Conservation (phyloP, 345 rosid species). For the Citropsis articulata region DNA sequence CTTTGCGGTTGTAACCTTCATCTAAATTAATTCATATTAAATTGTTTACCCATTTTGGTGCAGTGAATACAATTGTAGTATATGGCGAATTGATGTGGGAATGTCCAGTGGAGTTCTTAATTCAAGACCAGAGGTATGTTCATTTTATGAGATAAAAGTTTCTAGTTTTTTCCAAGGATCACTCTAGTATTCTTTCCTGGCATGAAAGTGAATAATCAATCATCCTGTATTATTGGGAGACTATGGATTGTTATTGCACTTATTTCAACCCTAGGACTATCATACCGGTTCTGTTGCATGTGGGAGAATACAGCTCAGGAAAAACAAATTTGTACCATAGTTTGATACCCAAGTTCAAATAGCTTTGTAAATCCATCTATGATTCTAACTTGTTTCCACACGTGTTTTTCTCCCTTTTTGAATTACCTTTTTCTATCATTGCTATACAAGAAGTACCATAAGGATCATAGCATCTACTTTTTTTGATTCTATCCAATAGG, state of each 20-base stretch:
- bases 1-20: neutral
- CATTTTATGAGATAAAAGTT: neutral
- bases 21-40: neutral
- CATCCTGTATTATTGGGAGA: neutral
- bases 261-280: neutral
- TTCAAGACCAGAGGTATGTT: conserved; percentile 89
- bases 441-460: neutral
- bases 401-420: neutral
- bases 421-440: neutral
- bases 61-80: conserved; percentile 77
- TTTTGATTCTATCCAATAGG: conserved; percentile 38
- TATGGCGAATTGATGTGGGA: conserved; percentile 95
- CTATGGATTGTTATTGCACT: neutral
- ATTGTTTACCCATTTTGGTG: neutral
- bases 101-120: conserved; percentile 94
- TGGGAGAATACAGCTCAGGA: neutral
- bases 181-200: neutral
- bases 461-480: neutral
- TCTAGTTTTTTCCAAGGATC: neutral
- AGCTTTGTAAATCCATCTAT: neutral
- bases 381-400: neutral
- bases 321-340: neutral
- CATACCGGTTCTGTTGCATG: neutral
- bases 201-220: neutral
- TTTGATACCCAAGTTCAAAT: neutral